A percentile compares a stretch with the other conserved stretches of the same genome.
phyloP scores from a whole-genome alignment of 2,329 filamentous ascomycete genomes.

The Ophiostoma ulmi region DNA sequence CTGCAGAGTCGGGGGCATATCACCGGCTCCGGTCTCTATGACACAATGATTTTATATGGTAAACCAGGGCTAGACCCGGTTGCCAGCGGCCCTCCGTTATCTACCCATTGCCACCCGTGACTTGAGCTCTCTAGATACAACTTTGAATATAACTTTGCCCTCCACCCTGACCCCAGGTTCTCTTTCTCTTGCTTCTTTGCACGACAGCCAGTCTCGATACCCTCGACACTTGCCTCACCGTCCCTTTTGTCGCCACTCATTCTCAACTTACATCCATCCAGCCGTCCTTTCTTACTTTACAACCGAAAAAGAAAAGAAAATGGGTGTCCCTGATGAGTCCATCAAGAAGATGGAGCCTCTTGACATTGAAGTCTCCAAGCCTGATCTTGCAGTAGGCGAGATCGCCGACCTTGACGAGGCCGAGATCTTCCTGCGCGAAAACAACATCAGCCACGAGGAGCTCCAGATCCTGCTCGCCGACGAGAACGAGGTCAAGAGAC shows the following conservation, averaged over 20 bases:
- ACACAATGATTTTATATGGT: conserved; percentile 8
- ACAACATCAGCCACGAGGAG: conserved; percentile 17
- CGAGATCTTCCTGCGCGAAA: conserved; percentile 16
- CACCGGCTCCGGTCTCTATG: conserved; percentile 15
- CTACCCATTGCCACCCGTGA: conserved; percentile 1
- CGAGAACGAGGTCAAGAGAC: conserved; percentile 15
- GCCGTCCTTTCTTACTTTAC: background rate
- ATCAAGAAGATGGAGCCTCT: conserved; percentile 9
- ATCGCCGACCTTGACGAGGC: conserved; percentile 13
- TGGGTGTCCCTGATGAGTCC: conserved; percentile 11
- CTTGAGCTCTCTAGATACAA: background rate
- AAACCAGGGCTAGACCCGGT: conserved; percentile 12
- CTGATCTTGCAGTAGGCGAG: conserved; percentile 8
- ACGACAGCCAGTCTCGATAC: conserved; percentile 12
- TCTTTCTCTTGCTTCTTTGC: background rate
- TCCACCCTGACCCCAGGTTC: background rate
- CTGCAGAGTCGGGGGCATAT: conserved; percentile 10
- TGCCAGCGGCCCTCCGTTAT: conserved; percentile 15
- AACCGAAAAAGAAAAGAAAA: background rate
- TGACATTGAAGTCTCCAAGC: conserved; percentile 11
- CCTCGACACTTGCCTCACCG: conserved; percentile 11
- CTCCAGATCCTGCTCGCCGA: conserved; percentile 12
- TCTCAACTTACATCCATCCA: background rate
- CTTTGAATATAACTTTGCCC: conserved; percentile 4
- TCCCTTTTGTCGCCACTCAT: background rate